Conservation (phyloP, 192 early-diverging fungal genomes). For the Backusella parvicylindrica region DNA sequence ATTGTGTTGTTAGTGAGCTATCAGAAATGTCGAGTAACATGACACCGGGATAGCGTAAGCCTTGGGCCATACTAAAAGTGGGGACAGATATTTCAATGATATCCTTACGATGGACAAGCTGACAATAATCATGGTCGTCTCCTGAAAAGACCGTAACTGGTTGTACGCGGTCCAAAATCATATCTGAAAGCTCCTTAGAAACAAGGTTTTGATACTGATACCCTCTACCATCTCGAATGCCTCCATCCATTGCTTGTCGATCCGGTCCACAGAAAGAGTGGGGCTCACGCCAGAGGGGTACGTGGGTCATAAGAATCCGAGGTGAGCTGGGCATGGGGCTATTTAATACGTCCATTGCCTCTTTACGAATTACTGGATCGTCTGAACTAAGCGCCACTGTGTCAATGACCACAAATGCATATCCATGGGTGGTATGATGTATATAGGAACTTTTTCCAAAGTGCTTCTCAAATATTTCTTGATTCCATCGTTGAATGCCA, state of each 20-base stretch:
- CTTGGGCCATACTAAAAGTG: slow-evolving; percentile 62
- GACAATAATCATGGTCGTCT: slow-evolving; percentile 94
- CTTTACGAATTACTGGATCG: slow-evolving; percentile 37
- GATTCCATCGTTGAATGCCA: slow-evolving; percentile 37
- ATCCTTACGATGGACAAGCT: slow-evolving; percentile 39
- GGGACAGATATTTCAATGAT: slow-evolving; percentile 46
- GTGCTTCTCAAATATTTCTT: slow-evolving; percentile 42
- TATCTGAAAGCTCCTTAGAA: slow-evolving; percentile 43
- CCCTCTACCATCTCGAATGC: slow-evolving; percentile 52
- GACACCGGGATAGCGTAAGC: slow-evolving; percentile 53
- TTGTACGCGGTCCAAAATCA: slow-evolving; percentile 55
- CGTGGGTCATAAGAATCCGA: slow-evolving; percentile 79
- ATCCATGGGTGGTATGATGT: slow-evolving; percentile 42
- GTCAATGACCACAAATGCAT: slow-evolving; percentile 72
- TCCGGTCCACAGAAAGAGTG: slow-evolving; percentile 66
- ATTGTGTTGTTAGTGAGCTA: not conserved
- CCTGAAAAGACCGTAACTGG: slow-evolving; percentile 81
- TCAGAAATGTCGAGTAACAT: slow-evolving; percentile 47
- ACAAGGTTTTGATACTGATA: slow-evolving; percentile 93
- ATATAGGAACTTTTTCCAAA: slow-evolving; percentile 59
- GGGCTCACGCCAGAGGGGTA: slow-evolving; percentile 76
- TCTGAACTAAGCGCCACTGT: slow-evolving; percentile 64
- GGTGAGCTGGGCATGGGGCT: slow-evolving; percentile 11
- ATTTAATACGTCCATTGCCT: slow-evolving; percentile 50
- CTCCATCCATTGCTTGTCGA: slow-evolving; percentile 40